These are phyloP conservation scores for Lathyrus aphaca DNA, from an alignment of 306 rosid species.

Conservation along the genomic window DNA sequence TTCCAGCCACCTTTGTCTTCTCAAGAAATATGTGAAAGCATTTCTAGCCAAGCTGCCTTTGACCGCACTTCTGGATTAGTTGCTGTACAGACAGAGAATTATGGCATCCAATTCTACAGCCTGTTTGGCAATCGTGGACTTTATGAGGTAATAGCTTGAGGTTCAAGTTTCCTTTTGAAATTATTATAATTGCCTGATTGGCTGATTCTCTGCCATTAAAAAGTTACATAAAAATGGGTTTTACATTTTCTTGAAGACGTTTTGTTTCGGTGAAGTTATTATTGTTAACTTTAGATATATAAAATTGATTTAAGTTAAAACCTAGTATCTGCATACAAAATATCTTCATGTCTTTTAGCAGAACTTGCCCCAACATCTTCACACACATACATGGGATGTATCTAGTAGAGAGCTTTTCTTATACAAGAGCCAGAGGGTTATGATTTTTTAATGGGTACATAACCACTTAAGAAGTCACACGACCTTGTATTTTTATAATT, in stretches of 20 bases:
- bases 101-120: slow-evolving; percentile 82
- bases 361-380: neutral
- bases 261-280: neutral
- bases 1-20: slow-evolving; percentile 69
- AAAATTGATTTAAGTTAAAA: neutral
- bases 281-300: neutral
- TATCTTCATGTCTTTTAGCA: slow-evolving; percentile 11
- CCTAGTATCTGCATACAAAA: neutral
- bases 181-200: neutral
- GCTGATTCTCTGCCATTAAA: neutral
- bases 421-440: neutral
- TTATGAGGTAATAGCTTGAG: slow-evolving; percentile 67
- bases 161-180: slow-evolving; percentile 27
- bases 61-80: slow-evolving; percentile 71
- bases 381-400: neutral
- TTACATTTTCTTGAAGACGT: neutral
- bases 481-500: neutral
- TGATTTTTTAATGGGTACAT: neutral
- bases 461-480: neutral
- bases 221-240: neutral
- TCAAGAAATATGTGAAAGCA: slow-evolving; percentile 55
- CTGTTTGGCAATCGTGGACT: slow-evolving; percentile 79
- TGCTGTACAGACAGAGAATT: slow-evolving; percentile 80
- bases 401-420: neutral
- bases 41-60: slow-evolving; percentile 63